phyloP scores from a whole-genome alignment of 2,329 filamentous ascomycete genomes.

The Cytospora chrysosperma region DNA sequence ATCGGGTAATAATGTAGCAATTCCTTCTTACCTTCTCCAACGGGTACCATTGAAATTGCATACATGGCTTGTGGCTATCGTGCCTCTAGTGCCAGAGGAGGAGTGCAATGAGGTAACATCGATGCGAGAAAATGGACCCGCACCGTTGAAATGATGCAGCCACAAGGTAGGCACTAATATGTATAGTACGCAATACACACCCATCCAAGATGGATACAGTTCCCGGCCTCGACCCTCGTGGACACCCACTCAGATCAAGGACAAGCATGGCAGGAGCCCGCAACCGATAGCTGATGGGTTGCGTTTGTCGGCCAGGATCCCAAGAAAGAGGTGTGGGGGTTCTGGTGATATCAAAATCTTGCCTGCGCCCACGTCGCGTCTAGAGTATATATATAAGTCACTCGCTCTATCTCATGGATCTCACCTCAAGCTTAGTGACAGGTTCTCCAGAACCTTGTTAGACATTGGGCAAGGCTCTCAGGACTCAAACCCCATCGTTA shows the following conservation, averaged over 20 bases:
- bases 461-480: not conserved
- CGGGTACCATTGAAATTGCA: not conserved
- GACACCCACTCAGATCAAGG: not conserved
- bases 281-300: not conserved
- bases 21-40: conserved; percentile 10
- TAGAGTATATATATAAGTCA: not conserved
- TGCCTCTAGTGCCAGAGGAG: not conserved
- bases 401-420: not conserved
- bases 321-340: not conserved
- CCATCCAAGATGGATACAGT: not conserved
- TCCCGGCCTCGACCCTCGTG: not conserved
- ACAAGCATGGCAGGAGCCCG: not conserved
- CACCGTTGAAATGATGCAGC: not conserved
- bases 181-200: not conserved
- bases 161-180: not conserved
- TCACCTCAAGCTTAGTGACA: not conserved
- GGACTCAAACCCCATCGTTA: not conserved
- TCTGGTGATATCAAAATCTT: not conserved
- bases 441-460: not conserved
- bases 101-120: not conserved
- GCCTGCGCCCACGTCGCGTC: not conserved
- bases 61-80: not conserved
- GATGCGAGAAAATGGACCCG: not conserved
- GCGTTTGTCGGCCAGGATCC: not conserved
- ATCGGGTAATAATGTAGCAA: not conserved